Evolutionary conservation across 768 basidiomycete species (phyloP), one percentile per base, ranked within the genome.

Genomic region (Leccinum longicurvipes): DNA sequence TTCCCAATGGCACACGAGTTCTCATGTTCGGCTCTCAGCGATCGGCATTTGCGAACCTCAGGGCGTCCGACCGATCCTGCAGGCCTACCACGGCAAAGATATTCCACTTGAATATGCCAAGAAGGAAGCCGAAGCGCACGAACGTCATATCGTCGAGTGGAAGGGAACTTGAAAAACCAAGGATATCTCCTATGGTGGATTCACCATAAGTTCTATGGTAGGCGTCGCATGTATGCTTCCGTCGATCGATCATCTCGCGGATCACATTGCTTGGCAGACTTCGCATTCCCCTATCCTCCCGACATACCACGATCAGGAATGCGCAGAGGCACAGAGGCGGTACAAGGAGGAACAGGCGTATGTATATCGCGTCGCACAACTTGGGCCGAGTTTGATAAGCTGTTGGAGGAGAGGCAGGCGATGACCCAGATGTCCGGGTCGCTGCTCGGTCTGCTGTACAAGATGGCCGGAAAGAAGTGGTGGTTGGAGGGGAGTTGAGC

Each of bases 91-190:
- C 6, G 96, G 87, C 45, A 94, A 96, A 72, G 81, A 98, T 65
- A 87, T 99, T 55, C 84, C 94, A 0, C 51, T 86, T 6, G 95
- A 95, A 71, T 98, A 93, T 61, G 93, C 86, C 34, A 88, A 89
- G 74, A 83, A 85, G 59, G 96, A 99, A 72, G 85, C 85, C 0
- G 89, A 89, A 67, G 82, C 83, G 49, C 97, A 94, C 72, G 78
- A 81, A 39, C 79, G 76, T 54, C 86, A 91, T 60, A 66, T 92
- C 10, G 90, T 87, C 53, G 89, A 93, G 63, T 97, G 93, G 93
- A 82, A 87, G 70, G 61, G n/a, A n/a, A n/a, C n/a, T n/a, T n/a
- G 67, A 52, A 74, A 73, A 51, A 69, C 76, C 32, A 72, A 63
- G 56, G 76, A 74, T 41, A 58, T 76, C 27, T 69, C 73, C 3